Conservation (phyloP, 2,329 filamentous ascomycete species). For the Pseudogymnoascus sp. region DNA sequence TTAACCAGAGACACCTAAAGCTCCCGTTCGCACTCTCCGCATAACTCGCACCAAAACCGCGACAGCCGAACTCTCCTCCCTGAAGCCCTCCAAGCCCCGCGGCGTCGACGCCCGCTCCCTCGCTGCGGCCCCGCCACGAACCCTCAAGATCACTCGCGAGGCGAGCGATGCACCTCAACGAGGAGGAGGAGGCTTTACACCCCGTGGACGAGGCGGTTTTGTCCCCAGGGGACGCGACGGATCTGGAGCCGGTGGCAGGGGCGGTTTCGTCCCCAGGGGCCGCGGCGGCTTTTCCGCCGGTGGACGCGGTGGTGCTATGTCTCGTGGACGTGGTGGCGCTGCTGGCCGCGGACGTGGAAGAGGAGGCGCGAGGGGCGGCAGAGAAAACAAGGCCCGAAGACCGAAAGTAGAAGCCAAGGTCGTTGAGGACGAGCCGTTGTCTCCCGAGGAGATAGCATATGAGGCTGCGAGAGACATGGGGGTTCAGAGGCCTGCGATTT, state of each 20-base stretch:
- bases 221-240: not conserved
- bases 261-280: not conserved
- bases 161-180: not conserved
- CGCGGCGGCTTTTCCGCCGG: slow-evolving; percentile 5
- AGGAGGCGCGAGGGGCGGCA: slow-evolving; percentile 30
- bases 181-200: not conserved
- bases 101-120: slow-evolving; percentile 28
- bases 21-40: slow-evolving; percentile 1
- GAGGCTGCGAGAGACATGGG: slow-evolving; percentile 20
- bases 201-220: not conserved
- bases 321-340: slow-evolving; percentile 13
- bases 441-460: slow-evolving; percentile 20
- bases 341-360: slow-evolving; percentile 23
- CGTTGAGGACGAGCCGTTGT: slow-evolving; percentile 15
- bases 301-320: slow-evolving; percentile 11
- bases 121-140: slow-evolving; percentile 21
- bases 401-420: slow-evolving; percentile 6
- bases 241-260: not conserved
- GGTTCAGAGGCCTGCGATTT: slow-evolving; percentile 20
- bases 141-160: slow-evolving; percentile 14
- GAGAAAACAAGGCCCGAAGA: slow-evolving; percentile 34
- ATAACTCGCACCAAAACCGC: slow-evolving; percentile 14
- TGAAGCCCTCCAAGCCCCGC: slow-evolving; percentile 17
- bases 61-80: slow-evolving; percentile 22
- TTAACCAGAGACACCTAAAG: not conserved